Conservation (phyloP, 768 basidiomycete genomes). For the Russula dissimulans region DNA sequence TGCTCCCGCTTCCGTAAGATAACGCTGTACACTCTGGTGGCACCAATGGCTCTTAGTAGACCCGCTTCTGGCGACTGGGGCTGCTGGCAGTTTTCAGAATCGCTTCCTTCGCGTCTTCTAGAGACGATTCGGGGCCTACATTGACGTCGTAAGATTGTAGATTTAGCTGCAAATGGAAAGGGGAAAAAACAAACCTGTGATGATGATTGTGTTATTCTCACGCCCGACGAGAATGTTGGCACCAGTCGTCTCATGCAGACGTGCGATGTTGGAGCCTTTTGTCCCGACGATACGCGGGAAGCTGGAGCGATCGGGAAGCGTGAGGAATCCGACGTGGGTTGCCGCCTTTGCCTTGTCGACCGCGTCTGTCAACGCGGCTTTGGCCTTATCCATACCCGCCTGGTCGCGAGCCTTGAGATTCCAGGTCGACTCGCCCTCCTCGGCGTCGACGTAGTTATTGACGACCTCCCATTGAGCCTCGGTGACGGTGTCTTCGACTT, state of each 20-base stretch:
- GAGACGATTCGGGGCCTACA: slow-evolving; percentile 58
- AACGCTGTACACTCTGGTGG: neutral
- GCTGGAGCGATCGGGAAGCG: slow-evolving; percentile 65
- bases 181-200: slow-evolving; percentile 48
- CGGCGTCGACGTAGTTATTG: slow-evolving; percentile 67
- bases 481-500: slow-evolving; percentile 36
- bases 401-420: slow-evolving; percentile 75
- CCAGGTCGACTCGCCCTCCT: slow-evolving; percentile 82
- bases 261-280: slow-evolving; percentile 84
- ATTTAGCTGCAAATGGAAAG: neutral
- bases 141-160: neutral
- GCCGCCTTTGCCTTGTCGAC: slow-evolving; percentile 63
- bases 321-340: slow-evolving; percentile 79
- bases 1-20: neutral
- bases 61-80: slow-evolving; percentile 16
- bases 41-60: neutral
- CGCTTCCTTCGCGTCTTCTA: slow-evolving; percentile 66
- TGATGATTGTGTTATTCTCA: slow-evolving; percentile 78
- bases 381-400: slow-evolving; percentile 66
- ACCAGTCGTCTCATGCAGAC: slow-evolving; percentile 80
- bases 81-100: slow-evolving; percentile 47
- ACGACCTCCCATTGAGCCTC: slow-evolving; percentile 68
- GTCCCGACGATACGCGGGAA: slow-evolving; percentile 93
- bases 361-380: slow-evolving; percentile 55
- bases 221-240: slow-evolving; percentile 88